Conservation (phyloP, 352 stramenopile genomes). For the Aphanomyces astaci region DNA sequence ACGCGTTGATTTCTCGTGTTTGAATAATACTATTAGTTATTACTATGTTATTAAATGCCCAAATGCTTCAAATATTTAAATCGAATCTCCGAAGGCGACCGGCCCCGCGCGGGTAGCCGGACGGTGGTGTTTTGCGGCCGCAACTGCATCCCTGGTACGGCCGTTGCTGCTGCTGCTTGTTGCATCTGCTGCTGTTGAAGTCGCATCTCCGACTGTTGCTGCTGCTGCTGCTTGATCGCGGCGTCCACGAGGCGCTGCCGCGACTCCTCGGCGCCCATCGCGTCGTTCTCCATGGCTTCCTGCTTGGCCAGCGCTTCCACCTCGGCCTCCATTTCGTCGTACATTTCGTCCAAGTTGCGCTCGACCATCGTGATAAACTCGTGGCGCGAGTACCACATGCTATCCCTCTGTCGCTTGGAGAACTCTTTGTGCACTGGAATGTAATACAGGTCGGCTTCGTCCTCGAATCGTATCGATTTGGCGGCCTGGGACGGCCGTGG, state of each 20-base stretch:
- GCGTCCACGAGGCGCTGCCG: conserved; percentile 41
- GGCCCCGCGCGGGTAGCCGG: conserved; percentile 57
- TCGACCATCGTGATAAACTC: conserved; percentile 86
- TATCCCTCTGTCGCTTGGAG: conserved; percentile 76
- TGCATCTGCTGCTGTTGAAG: no score
- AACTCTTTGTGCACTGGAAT: conserved; percentile 78
- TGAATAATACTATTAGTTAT: conserved; percentile 9
- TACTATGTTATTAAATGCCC: conserved; percentile 52
- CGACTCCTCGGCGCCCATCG: conserved; percentile 60
- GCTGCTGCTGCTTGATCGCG: conserved; percentile 24
- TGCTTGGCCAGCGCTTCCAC: conserved; percentile 61
- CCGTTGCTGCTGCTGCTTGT: background rate
- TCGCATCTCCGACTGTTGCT: no score
- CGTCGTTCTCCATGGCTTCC: conserved; percentile 60
- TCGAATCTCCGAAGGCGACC: conserved; percentile 63
- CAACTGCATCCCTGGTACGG: background rate
- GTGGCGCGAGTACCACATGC: conserved; percentile 76
- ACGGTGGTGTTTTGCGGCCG: conserved; percentile 24
- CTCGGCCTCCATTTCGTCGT: conserved; percentile 83
- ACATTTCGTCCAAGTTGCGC: conserved; percentile 77
- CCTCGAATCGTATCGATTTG: conserved; percentile 53
- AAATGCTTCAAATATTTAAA: conserved; percentile 86
- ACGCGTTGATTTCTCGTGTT: no score
- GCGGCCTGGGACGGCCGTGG: conserved; percentile 1
- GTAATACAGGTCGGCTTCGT: conserved; percentile 81